Evolutionary conservation across 1,284 basidiomycete genomes (phyloP), one percentile per base, ranked within the genome.

Genomic region (Phellopilus nigrolimitatus): DNA sequence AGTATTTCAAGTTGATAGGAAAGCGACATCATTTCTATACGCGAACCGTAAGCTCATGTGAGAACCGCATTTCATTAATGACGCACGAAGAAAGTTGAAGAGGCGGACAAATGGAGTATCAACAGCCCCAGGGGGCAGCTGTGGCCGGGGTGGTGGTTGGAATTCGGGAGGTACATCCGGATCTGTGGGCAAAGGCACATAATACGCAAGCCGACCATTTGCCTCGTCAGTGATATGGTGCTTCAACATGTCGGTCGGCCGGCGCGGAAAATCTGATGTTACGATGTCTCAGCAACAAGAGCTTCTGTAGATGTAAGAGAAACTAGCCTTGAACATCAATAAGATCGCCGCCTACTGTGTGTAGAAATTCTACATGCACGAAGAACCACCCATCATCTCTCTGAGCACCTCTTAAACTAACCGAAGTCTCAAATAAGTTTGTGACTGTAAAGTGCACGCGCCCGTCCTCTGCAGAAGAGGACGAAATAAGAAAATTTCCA

Each of bases 1-100:
- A 92, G 64, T 57, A 91, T 87, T 65, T 89, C 90, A 8, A 91
- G 73, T 61, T 91, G 88, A 65, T 91, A 92, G 2, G 88, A 86
- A 51, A 91, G 66, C 1, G 88, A 87, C 78, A 91, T 88, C 72
- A 88, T 85, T 64, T 91, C 88, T 91, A 59, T 19, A n/a, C 30
- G 38, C 40, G 10, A 37, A 17, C 15, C 8, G 12, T 28, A 45
- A 30, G 44, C 17, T 33, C 19, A 34, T 28, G 25, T 28, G 27
- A 30, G 37, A 49, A 44, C 8, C 34, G 24, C 10, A 44, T 37
- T 12, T 37, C 24, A 41, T 34, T 30, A 28, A 44, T 21, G 3
- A 71, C 86, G 61, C 66, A 90, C 89, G 88, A 30, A 91, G 73
- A 59, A 91, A 87, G 61, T 91, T 91, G 66, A 76, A 91, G 8